Evolutionary conservation across 768 basidiomycete species (phyloP).

Genomic region (Lactarius indigo): DNA sequence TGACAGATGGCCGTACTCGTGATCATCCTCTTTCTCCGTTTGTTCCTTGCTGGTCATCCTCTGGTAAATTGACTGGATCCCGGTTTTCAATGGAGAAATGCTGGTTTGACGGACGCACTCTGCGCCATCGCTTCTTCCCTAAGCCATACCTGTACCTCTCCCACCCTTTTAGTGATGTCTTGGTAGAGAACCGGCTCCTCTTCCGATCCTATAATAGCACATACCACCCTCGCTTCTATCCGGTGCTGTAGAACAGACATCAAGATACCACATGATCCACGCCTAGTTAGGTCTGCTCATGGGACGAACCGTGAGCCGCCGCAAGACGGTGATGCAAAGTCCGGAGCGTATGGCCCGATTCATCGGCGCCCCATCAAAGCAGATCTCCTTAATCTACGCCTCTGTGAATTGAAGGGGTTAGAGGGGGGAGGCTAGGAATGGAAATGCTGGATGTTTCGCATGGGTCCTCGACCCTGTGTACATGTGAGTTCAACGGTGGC

Average conservation of each 20-base stretch:
- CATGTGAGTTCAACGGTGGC: neutral
- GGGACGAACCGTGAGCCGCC: neutral
- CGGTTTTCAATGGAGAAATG: neutral
- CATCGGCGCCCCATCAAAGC: constrained; percentile 6
- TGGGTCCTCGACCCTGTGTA: neutral
- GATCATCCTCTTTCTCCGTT: neutral
- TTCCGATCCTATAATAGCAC: neutral
- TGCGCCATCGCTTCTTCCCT: neutral
- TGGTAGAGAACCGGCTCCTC: neutral
- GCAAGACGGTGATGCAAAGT: neutral
- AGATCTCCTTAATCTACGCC: neutral
- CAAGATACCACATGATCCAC: neutral
- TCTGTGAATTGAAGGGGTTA: neutral
- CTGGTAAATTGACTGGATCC: neutral
- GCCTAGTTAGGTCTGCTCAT: neutral
- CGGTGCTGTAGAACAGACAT: neutral
- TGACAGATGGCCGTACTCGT: constrained; percentile 5
- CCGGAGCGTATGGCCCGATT: neutral
- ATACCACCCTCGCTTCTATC: neutral
- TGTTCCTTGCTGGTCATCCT: neutral
- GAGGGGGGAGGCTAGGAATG: neutral
- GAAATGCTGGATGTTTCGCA: neutral
- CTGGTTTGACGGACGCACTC: neutral
- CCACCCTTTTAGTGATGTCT: too few relatives aligned
- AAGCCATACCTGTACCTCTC: neutral